Evolutionary conservation across 768 basidiomycete genomes (phyloP).

Genomic region (Trametes meyenii): DNA sequence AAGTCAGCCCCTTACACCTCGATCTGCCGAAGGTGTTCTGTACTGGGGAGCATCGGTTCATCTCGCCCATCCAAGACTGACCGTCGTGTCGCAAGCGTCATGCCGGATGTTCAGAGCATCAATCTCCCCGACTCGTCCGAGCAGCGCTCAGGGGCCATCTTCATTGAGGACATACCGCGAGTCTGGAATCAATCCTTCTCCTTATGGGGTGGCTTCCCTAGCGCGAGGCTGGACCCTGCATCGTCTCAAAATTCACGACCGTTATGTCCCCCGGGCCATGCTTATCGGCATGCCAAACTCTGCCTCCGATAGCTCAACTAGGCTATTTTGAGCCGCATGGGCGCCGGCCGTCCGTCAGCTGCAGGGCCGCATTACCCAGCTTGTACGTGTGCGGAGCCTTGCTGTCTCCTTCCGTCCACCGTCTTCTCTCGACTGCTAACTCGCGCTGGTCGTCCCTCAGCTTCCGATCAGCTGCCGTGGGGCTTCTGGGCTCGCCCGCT

Average conservation of each 20-base stretch:
- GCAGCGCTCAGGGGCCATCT: conserved; percentile 6
- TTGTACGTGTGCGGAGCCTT: conserved; percentile 10
- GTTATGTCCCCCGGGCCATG: conserved; percentile 3
- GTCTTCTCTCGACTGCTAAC: neutral
- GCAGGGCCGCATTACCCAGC: conserved; percentile 17
- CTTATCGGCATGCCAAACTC: conserved; percentile 17
- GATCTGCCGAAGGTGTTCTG: neutral
- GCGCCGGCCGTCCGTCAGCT: conserved; percentile 15
- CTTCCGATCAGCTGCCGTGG: conserved; percentile 7
- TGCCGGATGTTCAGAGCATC: neutral
- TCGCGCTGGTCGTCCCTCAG: neutral
- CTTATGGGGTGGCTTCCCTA: neutral
- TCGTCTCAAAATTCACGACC: neutral
- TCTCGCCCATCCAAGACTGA: neutral
- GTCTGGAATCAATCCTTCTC: conserved; percentile 1
- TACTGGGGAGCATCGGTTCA: neutral
- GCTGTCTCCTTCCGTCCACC: neutral
- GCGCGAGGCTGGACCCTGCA: neutral
- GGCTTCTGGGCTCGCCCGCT: conserved; percentile 3
- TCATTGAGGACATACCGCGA: neutral
- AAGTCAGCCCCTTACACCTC: neutral
- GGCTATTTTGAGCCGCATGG: conserved; percentile 15
- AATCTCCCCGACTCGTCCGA: neutral
- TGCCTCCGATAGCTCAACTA: conserved; percentile 4
- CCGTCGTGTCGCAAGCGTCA: neutral